Base-by-base conservation (phyloP, 495 filamentous ascomycete species). In the Hypoxylon lienhwacheense region DNA sequence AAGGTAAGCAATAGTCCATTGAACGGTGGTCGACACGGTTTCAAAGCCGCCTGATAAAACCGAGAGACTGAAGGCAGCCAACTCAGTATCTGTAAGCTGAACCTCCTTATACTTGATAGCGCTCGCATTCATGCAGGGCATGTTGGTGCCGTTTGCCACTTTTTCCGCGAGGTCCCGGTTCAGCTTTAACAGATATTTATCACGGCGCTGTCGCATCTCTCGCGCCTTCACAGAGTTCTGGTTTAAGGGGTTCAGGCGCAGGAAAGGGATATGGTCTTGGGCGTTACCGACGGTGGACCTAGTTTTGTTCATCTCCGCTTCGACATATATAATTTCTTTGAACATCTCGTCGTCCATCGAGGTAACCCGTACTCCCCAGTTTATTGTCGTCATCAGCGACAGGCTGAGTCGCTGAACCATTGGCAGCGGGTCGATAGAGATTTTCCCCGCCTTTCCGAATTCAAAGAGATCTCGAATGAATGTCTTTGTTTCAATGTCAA, bases 71-170 rank as follows among this genome's bases (percentile, higher is more conserved):
- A 87, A 85, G 6, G 76, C 75, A 3, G 73, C 81, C n/a, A 86
- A 63, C 50, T 87, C 84, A 29, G 80, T 77, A 1, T 71, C 69
- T 55, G 79, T 79, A 17, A 85, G 67, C 49, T 79, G 76, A 2
- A 79, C 78, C 21, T 85, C 82, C 53, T 81, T 76, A 59, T 85
- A 83, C 29, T 78, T 67, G 39, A 85, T 82, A 10, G 84, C 77
- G 63, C 84, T 85, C 1, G 80, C 82, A 57, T 84, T 80, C 19
- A 87, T 84, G 53, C 84, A 85, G 11, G 83, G 81, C 58, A 76
- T 74, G 47, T 85, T 77, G 1, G 70, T 80, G 0, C 82, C 82
- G 43, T 80, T 81, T 33, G 76, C 72, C 66, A 87, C 81, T 3
- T 79, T 70, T 34, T 80, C 73, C 28, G 82, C 79, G 32, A 85